Base-by-base conservation (phyloP, 352 stramenopile species). In the Phytophthora tentaculata region DNA sequence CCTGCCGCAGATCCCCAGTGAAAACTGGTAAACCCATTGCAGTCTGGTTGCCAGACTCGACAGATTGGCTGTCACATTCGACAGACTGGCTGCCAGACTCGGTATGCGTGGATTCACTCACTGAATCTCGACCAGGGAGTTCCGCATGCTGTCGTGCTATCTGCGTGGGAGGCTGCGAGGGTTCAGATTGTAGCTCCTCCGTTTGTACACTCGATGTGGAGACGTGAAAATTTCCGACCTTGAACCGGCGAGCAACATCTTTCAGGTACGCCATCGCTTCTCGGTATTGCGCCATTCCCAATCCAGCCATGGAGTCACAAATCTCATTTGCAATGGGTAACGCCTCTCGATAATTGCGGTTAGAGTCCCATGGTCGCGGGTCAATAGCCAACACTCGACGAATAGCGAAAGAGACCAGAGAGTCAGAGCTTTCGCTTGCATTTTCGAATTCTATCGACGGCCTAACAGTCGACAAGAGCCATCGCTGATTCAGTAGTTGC, bases 381-480 rank as follows among this genome's bases (percentile, higher is more conserved):
- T 28, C 26, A 13, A 29, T 47, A 20, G 51, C 19, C 13, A 57
- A 20, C 19, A 57, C 51, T 13, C 17, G 51, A 44, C 32, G 19
- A 8, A 57, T 19, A 20, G 28, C 51, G 29, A 35, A 57, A 19
- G 28, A 16, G 17, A 32, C 13, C 17, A 29, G 29, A 12, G 51
- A 19, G 2, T n/a, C 26, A 20, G 32, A 9, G 19, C 24, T 44
- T 19, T 37, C 5, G 32, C 48, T 54, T 19, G 23, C 5, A 9
- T 23, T 23, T 12, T 54, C 17, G 14, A 39, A 24, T 14, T 54
- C 48, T 14, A 54, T 37, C 26, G 23, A 26, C 48, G 48, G 39
- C 16, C 48, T 24, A 13, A 54, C 48, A 22, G 23, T 10, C 9
- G 28, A 62, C n/a, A 64, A 14, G 14, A 64, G 29, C 45, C 56